phyloP scores from a whole-genome alignment of 345 rosid species.

The Erysimum cheiranthoides region DNA sequence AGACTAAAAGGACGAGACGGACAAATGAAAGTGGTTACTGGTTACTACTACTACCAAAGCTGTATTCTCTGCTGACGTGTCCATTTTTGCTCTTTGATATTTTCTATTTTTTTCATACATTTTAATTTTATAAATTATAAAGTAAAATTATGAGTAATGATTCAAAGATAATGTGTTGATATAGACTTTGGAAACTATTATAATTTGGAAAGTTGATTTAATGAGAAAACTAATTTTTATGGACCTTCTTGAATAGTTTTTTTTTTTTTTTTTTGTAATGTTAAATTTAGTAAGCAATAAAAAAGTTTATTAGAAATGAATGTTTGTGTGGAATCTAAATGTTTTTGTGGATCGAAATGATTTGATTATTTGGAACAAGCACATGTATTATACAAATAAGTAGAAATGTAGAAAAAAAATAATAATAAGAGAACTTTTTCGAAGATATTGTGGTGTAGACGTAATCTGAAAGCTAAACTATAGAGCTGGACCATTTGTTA shows the following conservation, averaged over 20 bases:
- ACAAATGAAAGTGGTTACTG: conserved; percentile 44
- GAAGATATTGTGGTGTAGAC: too few species aligned
- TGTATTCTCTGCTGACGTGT: conserved; percentile 40
- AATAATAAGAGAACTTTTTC: too few species aligned
- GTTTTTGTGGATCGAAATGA: too few species aligned
- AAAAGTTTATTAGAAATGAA: too few species aligned
- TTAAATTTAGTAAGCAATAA: background rate
- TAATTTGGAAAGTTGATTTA: background rate
- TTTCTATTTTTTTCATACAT: background rate
- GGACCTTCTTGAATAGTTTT: background rate
- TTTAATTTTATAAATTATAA: background rate
- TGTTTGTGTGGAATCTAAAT: too few species aligned
- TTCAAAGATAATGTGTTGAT: background rate
- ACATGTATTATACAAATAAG: too few species aligned
- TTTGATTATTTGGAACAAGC: too few species aligned
- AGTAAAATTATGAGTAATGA: background rate
- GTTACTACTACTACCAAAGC: conserved; percentile 10
- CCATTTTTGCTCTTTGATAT: background rate
- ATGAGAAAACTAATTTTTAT: background rate
- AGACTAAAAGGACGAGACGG: conserved; percentile 37
- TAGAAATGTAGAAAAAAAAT: too few species aligned
- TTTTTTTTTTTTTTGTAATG: too few species aligned
- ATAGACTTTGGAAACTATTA: background rate
- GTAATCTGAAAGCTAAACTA: too few species aligned
- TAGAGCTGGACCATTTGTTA: too few species aligned